phyloP scores from a whole-genome alignment of 352 stramenopile genomes.

The Elongisporangium undulatum region DNA sequence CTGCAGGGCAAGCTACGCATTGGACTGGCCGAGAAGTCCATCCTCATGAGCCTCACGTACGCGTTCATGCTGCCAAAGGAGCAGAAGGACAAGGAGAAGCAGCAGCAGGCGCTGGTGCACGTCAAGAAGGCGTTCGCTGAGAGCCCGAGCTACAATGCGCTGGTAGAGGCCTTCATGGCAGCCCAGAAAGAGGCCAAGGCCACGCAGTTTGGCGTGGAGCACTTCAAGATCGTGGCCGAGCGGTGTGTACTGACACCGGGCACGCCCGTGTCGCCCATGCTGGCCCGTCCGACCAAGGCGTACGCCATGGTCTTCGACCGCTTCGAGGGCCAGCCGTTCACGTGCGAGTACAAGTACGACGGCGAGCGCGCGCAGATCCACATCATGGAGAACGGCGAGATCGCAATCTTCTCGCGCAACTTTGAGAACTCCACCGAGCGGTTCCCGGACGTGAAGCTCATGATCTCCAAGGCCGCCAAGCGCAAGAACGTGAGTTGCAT shows the following conservation, averaged over 20 bases:
- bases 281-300: slow-evolving; percentile 97
- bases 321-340: slow-evolving; percentile 95
- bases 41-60: slow-evolving; percentile 96
- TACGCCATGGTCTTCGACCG: slow-evolving; percentile 96
- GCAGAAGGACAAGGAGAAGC: slow-evolving; percentile 75
- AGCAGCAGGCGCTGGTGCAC: slow-evolving; percentile 86
- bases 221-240: slow-evolving; percentile 23
- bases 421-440: slow-evolving; percentile 98
- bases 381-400: slow-evolving; percentile 81
- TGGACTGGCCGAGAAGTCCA: slow-evolving; percentile 95
- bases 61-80: slow-evolving; percentile 90
- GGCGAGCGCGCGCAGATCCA: slow-evolving; percentile 97
- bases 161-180: slow-evolving; percentile 89
- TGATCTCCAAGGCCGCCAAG: slow-evolving; percentile 60
- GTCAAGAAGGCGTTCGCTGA: slow-evolving; percentile 99
- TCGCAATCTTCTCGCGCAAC: slow-evolving; percentile 98
- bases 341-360: slow-evolving; percentile 99
- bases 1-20: slow-evolving; percentile 99
- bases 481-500: slow-evolving; percentile 86
- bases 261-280: slow-evolving; percentile 98
- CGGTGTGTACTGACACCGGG: slow-evolving; percentile 92
- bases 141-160: slow-evolving; percentile 94
- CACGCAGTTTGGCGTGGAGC: not conserved
- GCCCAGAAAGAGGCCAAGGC: slow-evolving; percentile 38
- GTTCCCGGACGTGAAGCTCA: slow-evolving; percentile 91